These are phyloP conservation scores for Colletotrichum sp. DNA, from an alignment of 2,329 filamentous ascomycete species.

Conservation along the genomic window DNA sequence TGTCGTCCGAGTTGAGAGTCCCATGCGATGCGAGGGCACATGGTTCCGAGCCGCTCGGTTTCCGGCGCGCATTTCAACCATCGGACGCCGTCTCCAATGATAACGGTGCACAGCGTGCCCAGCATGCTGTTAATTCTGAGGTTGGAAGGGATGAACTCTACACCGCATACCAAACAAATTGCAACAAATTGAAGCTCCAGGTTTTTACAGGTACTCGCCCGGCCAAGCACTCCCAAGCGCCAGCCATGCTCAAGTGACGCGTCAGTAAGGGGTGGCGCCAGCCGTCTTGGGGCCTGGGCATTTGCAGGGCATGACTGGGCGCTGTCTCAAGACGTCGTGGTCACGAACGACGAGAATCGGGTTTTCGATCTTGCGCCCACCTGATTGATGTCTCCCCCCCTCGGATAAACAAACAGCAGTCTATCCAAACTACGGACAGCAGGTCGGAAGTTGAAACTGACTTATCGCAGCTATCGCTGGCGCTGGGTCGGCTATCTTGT, in stretches of 20 bases:
- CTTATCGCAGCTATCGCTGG: slow-evolving; percentile 1
- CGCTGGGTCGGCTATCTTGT: slow-evolving; percentile 7
- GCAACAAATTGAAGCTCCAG: neutral
- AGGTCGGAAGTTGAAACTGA: slow-evolving; percentile 2
- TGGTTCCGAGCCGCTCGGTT: neutral
- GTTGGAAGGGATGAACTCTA: neutral
- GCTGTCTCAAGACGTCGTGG: neutral
- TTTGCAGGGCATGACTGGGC: neutral
- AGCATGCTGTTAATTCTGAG: neutral
- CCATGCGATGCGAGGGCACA: neutral
- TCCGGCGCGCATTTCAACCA: neutral
- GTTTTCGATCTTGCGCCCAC: neutral
- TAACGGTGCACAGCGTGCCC: neutral
- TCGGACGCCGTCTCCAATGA: neutral
- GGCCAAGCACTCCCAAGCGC: too few relatives aligned
- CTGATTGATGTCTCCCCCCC: neutral
- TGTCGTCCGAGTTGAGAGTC: too few relatives aligned
- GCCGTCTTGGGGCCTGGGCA: slow-evolving; percentile 2
- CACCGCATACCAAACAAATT: neutral
- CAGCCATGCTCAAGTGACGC: slow-evolving; percentile 3
- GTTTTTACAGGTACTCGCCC: neutral
- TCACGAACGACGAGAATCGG: neutral
- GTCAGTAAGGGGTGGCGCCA: neutral
- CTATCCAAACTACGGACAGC: neutral
- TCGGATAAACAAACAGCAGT: neutral